These are phyloP conservation scores for Solanum chacoense DNA, from an alignment of 305 asterid genomes.

Conservation along the genomic window DNA sequence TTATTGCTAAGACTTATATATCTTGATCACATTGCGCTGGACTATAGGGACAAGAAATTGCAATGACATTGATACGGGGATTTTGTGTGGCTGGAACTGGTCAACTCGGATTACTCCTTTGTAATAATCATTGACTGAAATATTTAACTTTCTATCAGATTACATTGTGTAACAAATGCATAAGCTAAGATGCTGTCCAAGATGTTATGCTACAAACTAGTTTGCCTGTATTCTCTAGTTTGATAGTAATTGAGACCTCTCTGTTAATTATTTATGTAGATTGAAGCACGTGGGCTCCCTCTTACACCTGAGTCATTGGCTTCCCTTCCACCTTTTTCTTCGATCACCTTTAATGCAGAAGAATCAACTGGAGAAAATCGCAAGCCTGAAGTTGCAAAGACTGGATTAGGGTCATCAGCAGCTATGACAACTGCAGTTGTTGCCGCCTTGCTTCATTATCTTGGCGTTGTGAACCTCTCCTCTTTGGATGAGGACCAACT, in stretches of 20 bases:
- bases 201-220: background rate
- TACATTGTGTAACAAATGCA: background rate
- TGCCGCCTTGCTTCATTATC: conserved; percentile 72
- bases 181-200: background rate
- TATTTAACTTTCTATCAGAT: background rate
- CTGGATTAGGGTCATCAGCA: conserved; percentile 96
- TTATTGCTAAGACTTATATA: background rate
- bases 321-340: conserved; percentile 78
- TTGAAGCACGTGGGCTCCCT: conserved; percentile 80
- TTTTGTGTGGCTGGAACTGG: background rate
- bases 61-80: background rate
- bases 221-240: background rate
- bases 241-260: background rate
- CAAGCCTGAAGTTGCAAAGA: conserved; percentile 96
- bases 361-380: conserved; percentile 48
- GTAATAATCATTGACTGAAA: background rate
- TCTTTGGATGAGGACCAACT: conserved; percentile 17
- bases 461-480: conserved; percentile 72
- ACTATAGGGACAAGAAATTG: background rate
- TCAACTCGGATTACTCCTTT: background rate
- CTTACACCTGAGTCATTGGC: conserved; percentile 75
- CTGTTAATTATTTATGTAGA: conserved; percentile 28
- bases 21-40: background rate
- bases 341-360: conserved; percentile 72
- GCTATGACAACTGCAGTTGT: conserved; percentile 99